Evolutionary conservation across 345 rosid species (phyloP).

Genomic region (Carallia brachiata): DNA sequence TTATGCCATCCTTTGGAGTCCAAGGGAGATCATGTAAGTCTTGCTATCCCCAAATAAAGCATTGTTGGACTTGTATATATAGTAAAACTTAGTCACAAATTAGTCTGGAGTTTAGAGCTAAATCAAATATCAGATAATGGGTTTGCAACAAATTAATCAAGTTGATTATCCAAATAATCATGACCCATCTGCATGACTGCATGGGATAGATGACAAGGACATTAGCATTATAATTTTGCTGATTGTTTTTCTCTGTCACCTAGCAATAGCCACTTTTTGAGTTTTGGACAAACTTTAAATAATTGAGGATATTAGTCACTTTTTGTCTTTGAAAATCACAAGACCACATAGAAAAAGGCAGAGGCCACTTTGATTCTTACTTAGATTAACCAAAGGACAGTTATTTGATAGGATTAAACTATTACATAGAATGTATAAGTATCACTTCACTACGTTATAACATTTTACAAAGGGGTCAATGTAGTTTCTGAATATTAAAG

Average conservation of each 20-base stretch:
- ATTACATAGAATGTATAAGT: not conserved
- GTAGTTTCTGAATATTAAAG: no score
- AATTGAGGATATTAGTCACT: not conserved
- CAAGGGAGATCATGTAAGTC: constrained; percentile 89
- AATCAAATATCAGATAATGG: no score
- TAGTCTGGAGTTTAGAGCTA: no score
- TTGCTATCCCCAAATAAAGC: no score
- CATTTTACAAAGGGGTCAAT: not conserved
- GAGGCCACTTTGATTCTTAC: not conserved
- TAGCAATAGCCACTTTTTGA: not conserved
- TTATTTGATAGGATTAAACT: not conserved
- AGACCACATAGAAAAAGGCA: not conserved
- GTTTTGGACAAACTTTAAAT: not conserved
- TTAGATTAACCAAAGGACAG: not conserved
- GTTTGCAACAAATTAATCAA: no score
- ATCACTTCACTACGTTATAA: not conserved
- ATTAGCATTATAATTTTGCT: not conserved
- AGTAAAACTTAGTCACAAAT: no score
- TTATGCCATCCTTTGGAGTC: constrained; percentile 87
- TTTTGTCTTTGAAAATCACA: constrained; percentile 1
- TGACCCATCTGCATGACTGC: not conserved
- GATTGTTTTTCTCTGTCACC: not conserved
- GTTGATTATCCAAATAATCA: not conserved
- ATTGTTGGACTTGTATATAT: no score
- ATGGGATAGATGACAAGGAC: not conserved